These are phyloP conservation scores for Aureobasidium namibiae DNA, from an alignment of 2,329 filamentous ascomycete species.

Conservation along the genomic window DNA sequence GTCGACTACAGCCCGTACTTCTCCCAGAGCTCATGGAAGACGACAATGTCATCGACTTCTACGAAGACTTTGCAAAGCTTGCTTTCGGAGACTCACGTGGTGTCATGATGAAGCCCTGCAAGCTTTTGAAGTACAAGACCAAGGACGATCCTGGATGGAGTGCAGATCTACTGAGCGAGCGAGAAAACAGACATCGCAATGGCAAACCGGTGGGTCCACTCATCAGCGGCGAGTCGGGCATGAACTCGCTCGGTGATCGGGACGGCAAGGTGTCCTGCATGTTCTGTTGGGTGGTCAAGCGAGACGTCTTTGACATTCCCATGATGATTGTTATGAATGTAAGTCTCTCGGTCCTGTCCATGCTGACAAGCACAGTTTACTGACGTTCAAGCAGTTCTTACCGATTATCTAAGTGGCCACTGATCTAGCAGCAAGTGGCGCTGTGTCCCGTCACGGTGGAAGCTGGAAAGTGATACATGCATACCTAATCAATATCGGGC, in stretches of 20 bases:
- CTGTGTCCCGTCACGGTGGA: background rate
- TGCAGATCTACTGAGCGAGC: background rate
- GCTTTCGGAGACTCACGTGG: constrained; percentile 88
- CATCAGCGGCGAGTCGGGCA: constrained; percentile 61
- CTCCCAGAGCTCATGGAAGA: constrained; percentile 89
- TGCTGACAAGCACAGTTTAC: background rate
- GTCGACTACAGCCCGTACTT: constrained; percentile 68
- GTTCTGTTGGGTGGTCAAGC: constrained; percentile 94
- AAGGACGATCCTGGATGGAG: constrained; percentile 46
- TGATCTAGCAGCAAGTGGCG: background rate
- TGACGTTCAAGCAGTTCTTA: constrained; percentile 12
- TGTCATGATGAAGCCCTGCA: constrained; percentile 73
- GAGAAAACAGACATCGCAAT: constrained; percentile 19
- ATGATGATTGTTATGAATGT: constrained; percentile 99
- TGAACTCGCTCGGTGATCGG: constrained; percentile 67
- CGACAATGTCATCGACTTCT: constrained; percentile 87
- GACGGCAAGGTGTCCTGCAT: constrained; percentile 91
- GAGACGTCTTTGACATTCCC: constrained; percentile 95
- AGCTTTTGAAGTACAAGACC: constrained; percentile 82
- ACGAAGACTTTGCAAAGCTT: constrained; percentile 87
- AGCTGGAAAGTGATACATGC: background rate
- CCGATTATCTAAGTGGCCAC: constrained; percentile 12
- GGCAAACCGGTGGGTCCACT: constrained; percentile 23
- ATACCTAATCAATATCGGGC: background rate
- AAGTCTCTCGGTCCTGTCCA: constrained; percentile 39